These are phyloP conservation scores for Cetraspora pellucida DNA, from an alignment of 192 early-diverging fungal species.

Conservation along the genomic window DNA sequence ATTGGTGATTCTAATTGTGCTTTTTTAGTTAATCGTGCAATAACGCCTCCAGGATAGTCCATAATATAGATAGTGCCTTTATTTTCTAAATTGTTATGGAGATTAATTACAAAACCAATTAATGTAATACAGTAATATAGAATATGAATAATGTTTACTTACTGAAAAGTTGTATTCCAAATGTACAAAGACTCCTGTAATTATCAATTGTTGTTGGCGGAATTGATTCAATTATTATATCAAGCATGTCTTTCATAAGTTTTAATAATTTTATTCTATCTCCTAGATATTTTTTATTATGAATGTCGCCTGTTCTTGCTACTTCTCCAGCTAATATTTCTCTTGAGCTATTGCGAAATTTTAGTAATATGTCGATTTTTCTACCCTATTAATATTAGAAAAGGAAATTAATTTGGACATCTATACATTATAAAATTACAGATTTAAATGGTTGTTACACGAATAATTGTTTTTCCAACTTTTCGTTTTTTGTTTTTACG, in stretches of 20 bases:
- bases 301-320: conserved; percentile 17
- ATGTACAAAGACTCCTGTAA: conserved; percentile 14
- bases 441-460: conserved; percentile 6
- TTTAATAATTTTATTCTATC: background rate
- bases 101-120: background rate
- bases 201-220: conserved; percentile 1
- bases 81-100: conserved; percentile 1
- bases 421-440: background rate
- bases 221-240: conserved; percentile 20
- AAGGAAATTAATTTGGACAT: background rate
- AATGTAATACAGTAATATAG: background rate
- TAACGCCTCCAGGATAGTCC: background rate
- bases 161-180: conserved; percentile 25
- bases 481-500: conserved; percentile 18
- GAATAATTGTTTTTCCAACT: conserved; percentile 9
- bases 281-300: conserved; percentile 6
- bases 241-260: conserved; percentile 11
- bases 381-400: conserved; percentile 16
- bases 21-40: conserved; percentile 6
- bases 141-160: conserved; percentile 20
- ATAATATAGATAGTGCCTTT: conserved; percentile 16
- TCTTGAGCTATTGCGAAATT: conserved; percentile 14
- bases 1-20: conserved; percentile 6
- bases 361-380: conserved; percentile 1
- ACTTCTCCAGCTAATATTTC: conserved; percentile 13